Evolutionary conservation across 2,329 filamentous ascomycete species (phyloP).

Genomic region (Colletotrichum orchidophilum): DNA sequence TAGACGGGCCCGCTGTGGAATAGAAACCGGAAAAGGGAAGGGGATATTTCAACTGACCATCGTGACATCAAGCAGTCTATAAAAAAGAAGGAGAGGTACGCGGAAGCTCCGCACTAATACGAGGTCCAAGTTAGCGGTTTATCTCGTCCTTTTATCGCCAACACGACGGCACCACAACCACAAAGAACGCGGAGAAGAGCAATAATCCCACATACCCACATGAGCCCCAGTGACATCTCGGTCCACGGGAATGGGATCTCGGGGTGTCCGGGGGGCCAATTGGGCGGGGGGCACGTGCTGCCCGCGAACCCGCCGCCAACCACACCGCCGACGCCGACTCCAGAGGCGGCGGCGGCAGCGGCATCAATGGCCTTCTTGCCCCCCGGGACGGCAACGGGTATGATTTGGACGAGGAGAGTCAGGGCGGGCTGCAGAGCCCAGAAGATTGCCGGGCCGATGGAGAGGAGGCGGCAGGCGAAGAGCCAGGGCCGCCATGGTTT

Average conservation of each 20-base stretch:
- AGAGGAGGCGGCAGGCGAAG: constrained; percentile 76
- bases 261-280: constrained; percentile 23
- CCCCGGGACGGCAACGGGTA: constrained; percentile 49
- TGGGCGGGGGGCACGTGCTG: constrained; percentile 40
- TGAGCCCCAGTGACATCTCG: constrained; percentile 76
- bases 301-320: constrained; percentile 56
- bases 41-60: constrained; percentile 60
- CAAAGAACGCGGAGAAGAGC: too few species aligned
- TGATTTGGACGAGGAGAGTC: constrained; percentile 72
- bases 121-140: constrained; percentile 22
- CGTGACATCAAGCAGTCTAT: constrained; percentile 86
- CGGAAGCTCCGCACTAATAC: constrained; percentile 75
- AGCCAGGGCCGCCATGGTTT: constrained; percentile 78
- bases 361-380: constrained; percentile 24
- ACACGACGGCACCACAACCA: not conserved
- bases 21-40: constrained; percentile 37
- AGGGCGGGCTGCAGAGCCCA: constrained; percentile 77
- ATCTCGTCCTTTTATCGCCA: constrained; percentile 27
- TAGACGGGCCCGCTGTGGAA: constrained; percentile 7
- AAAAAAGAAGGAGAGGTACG: constrained; percentile 84
- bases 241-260: constrained; percentile 57
- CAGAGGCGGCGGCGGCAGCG: constrained; percentile 9
- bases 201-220: constrained; percentile 68
- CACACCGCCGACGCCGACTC: constrained; percentile 1
- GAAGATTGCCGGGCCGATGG: constrained; percentile 75